phyloP scores from a whole-genome alignment of 2,329 filamentous ascomycete genomes.

The Chaetomiaceae sp. region DNA sequence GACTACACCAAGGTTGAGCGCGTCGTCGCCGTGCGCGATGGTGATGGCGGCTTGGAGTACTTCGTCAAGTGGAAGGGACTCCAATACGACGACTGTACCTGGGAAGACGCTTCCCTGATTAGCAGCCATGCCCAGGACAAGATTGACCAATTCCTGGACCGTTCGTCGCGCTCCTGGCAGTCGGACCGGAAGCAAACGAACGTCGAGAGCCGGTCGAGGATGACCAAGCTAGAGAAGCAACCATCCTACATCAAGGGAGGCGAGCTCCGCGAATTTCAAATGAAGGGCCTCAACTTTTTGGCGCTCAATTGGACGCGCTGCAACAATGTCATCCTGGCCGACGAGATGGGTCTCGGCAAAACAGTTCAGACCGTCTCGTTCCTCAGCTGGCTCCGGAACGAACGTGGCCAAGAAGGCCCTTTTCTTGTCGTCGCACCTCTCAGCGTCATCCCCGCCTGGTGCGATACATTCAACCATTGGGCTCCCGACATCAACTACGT shows the following conservation, averaged over 20 bases:
- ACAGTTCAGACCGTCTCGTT: constrained; percentile 97
- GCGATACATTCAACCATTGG: constrained; percentile 95
- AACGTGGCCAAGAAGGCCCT: constrained; percentile 82
- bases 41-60: constrained; percentile 79
- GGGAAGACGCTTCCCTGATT: constrained; percentile 74
- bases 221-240: constrained; percentile 68
- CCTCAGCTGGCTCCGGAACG: constrained; percentile 92
- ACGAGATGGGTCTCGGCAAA: constrained; percentile 98
- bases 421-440: constrained; percentile 96
- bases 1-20: constrained; percentile 92
- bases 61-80: constrained; percentile 96
- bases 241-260: constrained; percentile 80
- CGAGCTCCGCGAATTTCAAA: constrained; percentile 84
- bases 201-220: constrained; percentile 65
- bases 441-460: constrained; percentile 96
- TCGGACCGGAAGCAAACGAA: constrained; percentile 77
- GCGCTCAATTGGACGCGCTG: constrained; percentile 91
- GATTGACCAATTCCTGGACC: constrained; percentile 86
- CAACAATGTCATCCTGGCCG: constrained; percentile 94
- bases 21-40: constrained; percentile 76
- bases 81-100: constrained; percentile 90
- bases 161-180: constrained; percentile 70
- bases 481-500: constrained; percentile 95
- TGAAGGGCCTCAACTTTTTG: constrained; percentile 90
- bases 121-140: constrained; percentile 75